Evolutionary conservation across 108 stramenopile genomes (phyloP).

Genomic region (Cyclotella baltica): DNA sequence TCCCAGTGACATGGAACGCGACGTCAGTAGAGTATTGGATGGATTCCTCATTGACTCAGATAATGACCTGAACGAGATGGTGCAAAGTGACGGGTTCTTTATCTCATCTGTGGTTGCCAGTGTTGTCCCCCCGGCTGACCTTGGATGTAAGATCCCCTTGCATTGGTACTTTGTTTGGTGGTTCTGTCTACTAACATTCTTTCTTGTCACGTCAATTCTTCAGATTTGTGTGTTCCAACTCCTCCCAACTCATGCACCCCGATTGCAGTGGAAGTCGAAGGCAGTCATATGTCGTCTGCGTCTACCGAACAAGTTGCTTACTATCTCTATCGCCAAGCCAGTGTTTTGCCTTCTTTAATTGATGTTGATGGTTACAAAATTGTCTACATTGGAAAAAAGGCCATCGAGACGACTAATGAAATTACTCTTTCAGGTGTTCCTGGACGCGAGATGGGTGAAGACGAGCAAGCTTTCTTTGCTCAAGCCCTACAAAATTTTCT

Average conservation of each 20-base stretch:
- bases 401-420: constrained; percentile 35
- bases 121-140: constrained; percentile 23
- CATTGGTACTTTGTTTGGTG: background rate
- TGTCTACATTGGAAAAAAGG: constrained; percentile 35
- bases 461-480: constrained; percentile 41
- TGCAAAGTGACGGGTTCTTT: constrained; percentile 17
- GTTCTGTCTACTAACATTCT: too few species aligned
- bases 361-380: constrained; percentile 32
- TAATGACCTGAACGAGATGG: constrained; percentile 25
- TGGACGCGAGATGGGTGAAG: constrained; percentile 38
- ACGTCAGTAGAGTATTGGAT: constrained; percentile 25
- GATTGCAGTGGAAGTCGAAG: constrained; percentile 35
- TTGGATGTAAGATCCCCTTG: constrained; percentile 29
- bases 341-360: constrained; percentile 26
- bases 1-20: constrained; percentile 30
- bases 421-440: constrained; percentile 43
- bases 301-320: constrained; percentile 37
- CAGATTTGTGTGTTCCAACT: constrained; percentile 39
- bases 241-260: constrained; percentile 42
- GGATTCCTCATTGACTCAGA: constrained; percentile 17
- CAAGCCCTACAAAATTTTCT: constrained; percentile 33
- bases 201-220: too few species aligned
- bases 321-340: constrained; percentile 30
- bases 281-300: constrained; percentile 25
- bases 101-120: constrained; percentile 22